These are phyloP conservation scores for Hymenoscyphus infarciens DNA, from an alignment of 2,329 filamentous ascomycete genomes.

Conservation along the genomic window DNA sequence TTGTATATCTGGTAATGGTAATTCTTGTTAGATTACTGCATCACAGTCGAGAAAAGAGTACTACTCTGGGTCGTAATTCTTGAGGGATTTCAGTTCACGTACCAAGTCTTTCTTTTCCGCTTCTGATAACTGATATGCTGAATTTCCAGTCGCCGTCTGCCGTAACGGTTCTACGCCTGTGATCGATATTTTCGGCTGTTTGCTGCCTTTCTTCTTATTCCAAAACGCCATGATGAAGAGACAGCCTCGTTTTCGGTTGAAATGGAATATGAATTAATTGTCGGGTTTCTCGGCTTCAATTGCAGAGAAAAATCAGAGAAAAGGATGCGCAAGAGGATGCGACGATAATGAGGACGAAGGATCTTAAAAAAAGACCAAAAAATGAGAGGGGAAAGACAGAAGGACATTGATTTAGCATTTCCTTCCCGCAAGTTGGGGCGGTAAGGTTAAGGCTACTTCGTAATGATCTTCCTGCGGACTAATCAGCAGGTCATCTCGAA, in stretches of 20 bases:
- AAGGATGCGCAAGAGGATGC: neutral
- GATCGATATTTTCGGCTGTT: constrained; percentile 46
- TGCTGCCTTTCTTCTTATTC: constrained; percentile 9
- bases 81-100: neutral
- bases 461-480: neutral
- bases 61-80: too few species aligned
- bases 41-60: neutral
- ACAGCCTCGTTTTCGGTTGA: neutral
- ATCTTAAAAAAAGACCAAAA: neutral
- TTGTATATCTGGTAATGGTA: constrained; percentile 20
- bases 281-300: neutral
- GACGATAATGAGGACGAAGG: neutral
- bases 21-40: neutral
- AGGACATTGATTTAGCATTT: neutral
- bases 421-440: constrained; percentile 1
- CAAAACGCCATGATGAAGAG: constrained; percentile 15
- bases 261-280: neutral
- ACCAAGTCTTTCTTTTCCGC: constrained; percentile 21
- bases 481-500: neutral
- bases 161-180: constrained; percentile 9
- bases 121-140: constrained; percentile 12
- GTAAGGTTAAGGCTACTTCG: neutral
- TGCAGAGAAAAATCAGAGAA: neutral
- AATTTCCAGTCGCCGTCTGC: neutral
- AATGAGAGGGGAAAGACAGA: neutral